These are phyloP conservation scores for Penicillium sp. DNA, from an alignment of 2,329 filamentous ascomycete genomes.

Conservation along the genomic window DNA sequence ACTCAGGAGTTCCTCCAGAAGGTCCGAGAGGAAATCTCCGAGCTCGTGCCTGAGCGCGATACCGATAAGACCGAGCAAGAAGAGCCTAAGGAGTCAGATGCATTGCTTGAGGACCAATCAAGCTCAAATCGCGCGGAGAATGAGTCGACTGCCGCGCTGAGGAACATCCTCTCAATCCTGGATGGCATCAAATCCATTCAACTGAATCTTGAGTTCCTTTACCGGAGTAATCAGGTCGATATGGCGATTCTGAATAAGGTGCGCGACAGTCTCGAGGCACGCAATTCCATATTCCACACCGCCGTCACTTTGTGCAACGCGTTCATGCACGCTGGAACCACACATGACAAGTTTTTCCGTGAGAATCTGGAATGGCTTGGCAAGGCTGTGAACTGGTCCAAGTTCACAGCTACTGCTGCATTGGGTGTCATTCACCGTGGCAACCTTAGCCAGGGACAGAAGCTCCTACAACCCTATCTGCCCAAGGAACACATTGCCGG, in stretches of 20 bases:
- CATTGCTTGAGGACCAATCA: conserved; percentile 53
- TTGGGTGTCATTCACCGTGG: conserved; percentile 95
- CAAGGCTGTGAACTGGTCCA: conserved; percentile 99
- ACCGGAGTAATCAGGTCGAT: conserved; percentile 91
- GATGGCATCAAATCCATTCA: conserved; percentile 91
- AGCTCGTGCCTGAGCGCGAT: conserved; percentile 45
- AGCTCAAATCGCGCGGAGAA: conserved; percentile 41
- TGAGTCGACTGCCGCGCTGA: conserved; percentile 55
- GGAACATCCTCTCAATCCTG: conserved; percentile 62
- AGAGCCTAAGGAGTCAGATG: conserved; percentile 57
- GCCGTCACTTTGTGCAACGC: conserved; percentile 96
- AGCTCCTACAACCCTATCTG: conserved; percentile 90
- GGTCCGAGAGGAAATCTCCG: conserved; percentile 76
- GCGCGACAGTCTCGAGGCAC: conserved; percentile 87
- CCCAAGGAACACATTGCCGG: conserved; percentile 64
- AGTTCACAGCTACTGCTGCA: conserved; percentile 95
- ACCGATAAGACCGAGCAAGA: conserved; percentile 46
- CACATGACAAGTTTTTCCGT: conserved; percentile 96
- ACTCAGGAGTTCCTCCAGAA: conserved; percentile 95
- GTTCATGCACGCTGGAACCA: conserved; percentile 98
- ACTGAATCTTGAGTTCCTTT: conserved; percentile 93
- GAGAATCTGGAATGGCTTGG: conserved; percentile 97
- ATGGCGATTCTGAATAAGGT: conserved; percentile 92
- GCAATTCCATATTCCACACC: conserved; percentile 98
- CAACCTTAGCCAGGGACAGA: conserved; percentile 88